These are phyloP conservation scores for Cladobotryum protrusum DNA, from an alignment of 2,329 filamentous ascomycete genomes.

Conservation along the genomic window DNA sequence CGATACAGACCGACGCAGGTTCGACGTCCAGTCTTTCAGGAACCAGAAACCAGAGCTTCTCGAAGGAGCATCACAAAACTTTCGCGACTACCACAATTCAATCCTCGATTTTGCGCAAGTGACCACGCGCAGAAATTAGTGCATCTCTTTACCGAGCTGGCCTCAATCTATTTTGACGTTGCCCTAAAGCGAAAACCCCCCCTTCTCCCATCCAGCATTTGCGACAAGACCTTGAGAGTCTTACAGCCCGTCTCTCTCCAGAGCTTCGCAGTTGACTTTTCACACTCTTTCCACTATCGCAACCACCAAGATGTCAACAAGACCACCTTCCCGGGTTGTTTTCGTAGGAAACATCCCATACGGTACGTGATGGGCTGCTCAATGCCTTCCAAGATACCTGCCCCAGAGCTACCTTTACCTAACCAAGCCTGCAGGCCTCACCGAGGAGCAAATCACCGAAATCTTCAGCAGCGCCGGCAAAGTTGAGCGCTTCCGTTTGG, in stretches of 20 bases:
- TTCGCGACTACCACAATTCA: no score
- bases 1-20: no score
- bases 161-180: no score
- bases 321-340: constrained; percentile 70
- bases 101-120: no score
- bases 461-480: constrained; percentile 88
- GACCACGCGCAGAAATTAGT: no score
- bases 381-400: neutral
- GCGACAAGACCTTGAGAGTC: no score
- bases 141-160: no score
- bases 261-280: neutral
- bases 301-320: constrained; percentile 52
- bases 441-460: constrained; percentile 91
- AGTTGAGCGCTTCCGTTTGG: constrained; percentile 84
- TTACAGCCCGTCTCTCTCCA: neutral
- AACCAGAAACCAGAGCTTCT: neutral
- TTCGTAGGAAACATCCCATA: constrained; percentile 87
- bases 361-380: constrained; percentile 40
- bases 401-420: constrained; percentile 11
- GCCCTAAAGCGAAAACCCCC: neutral
- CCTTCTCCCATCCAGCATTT: neutral
- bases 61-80: no score
- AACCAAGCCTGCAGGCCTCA: constrained; percentile 60
- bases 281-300: neutral
- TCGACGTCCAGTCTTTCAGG: neutral